phyloP scores from a whole-genome alignment of 768 basidiomycete species.

The Coprinellus micaceus region DNA sequence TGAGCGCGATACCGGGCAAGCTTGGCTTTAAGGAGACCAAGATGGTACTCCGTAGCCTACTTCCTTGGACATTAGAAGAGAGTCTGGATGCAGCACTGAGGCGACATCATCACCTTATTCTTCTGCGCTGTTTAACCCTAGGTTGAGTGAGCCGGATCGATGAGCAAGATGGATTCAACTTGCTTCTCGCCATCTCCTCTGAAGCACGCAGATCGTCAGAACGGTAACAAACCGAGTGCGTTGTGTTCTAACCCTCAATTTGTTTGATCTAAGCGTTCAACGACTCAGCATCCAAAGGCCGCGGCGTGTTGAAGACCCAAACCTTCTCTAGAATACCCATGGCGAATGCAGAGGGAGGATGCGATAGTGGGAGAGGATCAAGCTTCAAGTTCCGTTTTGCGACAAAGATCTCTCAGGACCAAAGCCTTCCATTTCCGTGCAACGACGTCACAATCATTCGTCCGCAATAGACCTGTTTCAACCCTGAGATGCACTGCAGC shows the following conservation, averaged over 20 bases:
- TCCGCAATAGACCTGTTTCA: background rate
- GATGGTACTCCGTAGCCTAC: constrained; percentile 91
- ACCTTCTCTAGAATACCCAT: constrained; percentile 97
- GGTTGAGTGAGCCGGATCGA: constrained; percentile 4
- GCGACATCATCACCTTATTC: constrained; percentile 67
- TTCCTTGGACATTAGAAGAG: constrained; percentile 16
- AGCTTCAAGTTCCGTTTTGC: no score
- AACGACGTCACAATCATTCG: constrained; percentile 2
- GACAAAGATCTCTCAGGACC: background rate
- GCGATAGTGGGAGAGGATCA: constrained; percentile 5
- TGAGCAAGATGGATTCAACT: constrained; percentile 30
- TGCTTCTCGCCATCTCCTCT: constrained; percentile 99
- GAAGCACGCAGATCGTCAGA: background rate
- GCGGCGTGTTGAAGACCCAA: background rate
- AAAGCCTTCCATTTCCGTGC: constrained; percentile 14
- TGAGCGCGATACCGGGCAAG: constrained; percentile 92
- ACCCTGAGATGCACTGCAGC: constrained; percentile 16
- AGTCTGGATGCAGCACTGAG: constrained; percentile 5
- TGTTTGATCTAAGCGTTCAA: constrained; percentile 76
- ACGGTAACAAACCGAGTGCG: background rate
- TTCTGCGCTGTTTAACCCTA: constrained; percentile 67
- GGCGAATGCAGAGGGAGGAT: constrained; percentile 11
- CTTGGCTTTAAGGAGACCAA: constrained; percentile 92
- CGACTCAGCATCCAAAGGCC: background rate
- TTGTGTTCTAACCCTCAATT: constrained; percentile 73